These are phyloP conservation scores for Albizia julibrissin DNA, from an alignment of 306 rosid genomes.

Conservation along the genomic window DNA sequence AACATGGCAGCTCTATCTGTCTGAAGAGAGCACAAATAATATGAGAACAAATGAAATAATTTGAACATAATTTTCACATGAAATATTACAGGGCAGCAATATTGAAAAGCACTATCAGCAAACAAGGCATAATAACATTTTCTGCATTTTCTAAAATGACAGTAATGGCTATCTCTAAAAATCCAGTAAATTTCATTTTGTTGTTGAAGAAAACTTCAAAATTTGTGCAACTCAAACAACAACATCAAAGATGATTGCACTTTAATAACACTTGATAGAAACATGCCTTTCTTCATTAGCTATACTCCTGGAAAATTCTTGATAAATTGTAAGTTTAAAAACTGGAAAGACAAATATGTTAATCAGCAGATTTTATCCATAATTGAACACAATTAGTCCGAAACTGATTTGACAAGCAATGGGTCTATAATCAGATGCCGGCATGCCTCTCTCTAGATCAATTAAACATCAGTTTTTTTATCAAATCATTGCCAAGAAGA, in stretches of 20 bases:
- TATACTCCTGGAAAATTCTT: conserved; percentile 7
- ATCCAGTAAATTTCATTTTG: no score
- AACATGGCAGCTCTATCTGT: conserved; percentile 98
- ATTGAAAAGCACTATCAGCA: conserved; percentile 9
- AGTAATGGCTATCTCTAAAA: conserved; percentile 22
- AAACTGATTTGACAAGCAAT: not conserved
- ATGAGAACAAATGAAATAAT: conserved; percentile 32
- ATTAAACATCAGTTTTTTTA: not conserved
- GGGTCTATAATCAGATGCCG: not conserved
- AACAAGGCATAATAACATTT: not conserved
- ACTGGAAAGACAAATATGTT: conserved; percentile 11
- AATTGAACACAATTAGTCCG: not conserved
- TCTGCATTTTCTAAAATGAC: not conserved
- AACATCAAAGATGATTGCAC: not conserved
- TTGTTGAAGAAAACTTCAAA: not conserved
- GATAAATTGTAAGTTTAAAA: not conserved
- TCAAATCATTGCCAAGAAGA: conserved; percentile 8
- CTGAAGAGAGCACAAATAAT: conserved; percentile 45
- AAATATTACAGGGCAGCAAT: conserved; percentile 5
- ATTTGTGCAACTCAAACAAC: not conserved
- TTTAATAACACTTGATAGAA: not conserved
- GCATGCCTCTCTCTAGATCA: not conserved
- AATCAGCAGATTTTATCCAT: conserved; percentile 8
- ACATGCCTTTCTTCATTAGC: conserved; percentile 18
- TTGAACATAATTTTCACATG: not conserved